Base-by-base conservation (phyloP, 163 green algal genomes). In the Coccomyxa subellipsoidea region DNA sequence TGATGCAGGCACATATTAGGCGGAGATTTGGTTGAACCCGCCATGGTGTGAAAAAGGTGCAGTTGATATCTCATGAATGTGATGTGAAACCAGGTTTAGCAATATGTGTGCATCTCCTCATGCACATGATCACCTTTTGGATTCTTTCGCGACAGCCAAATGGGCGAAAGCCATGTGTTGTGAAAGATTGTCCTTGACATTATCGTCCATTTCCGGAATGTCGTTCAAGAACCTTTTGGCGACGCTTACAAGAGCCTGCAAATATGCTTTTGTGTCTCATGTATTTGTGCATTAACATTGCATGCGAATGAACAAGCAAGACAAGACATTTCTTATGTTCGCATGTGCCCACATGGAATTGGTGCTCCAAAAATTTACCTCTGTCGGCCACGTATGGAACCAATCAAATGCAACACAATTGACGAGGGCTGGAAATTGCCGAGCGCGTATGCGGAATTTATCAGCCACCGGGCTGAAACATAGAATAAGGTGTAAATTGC, bases 401-500 rank as follows among this genome's bases (percentile, higher is more conserved):
- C 93, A 98, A 90, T 98, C 93, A 36, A 96, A 94, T 32, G 94
- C 87, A 0, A 92, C 96, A 88, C 90, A 95, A 87, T 94, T 96
- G 79, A 98, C 89, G 27, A 98, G 89, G 0, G 94, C 93, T 9
- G 95, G 95, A 90, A 98, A 98, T 85, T 96, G 93, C 25, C 94
- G 88, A 0, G 94, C 92, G 23, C 95, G 89, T 31, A 94, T 84
- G n/a, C 93, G 88, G 89, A 98, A 96, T 82, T 94, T 94, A 86
- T 96, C 94, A 12, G 93, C 94, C 23, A 96, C 95, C n/a, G 95
- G 95, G 47, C 87, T 95, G 90, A 98, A 97, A 88, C 94, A 98
- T 79, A 98, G 90, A 82, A 98, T 91, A 7, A 98, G 90, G 86
- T 98, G 95, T 80, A 98, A 88, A 87, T 94, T 94, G 78, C 89